Evolutionary conservation across 2,329 filamentous ascomycete species (phyloP), one percentile per base, ranked within the genome.

Genomic region (Botrytis deweyae): DNA sequence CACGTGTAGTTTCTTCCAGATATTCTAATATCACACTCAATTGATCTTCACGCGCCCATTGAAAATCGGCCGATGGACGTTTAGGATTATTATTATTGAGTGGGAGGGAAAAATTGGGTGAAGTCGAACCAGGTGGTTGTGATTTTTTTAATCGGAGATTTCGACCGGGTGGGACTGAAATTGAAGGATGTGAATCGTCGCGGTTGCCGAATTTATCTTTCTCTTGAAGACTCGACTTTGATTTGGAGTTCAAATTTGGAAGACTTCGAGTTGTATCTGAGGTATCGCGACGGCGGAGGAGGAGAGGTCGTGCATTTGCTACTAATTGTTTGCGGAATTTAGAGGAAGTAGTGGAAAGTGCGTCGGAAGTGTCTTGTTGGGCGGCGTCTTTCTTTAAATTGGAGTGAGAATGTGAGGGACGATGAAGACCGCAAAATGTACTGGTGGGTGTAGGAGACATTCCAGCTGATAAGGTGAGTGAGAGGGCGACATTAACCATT

Each of bases 21-120:
- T 75, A 73, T 72, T 78, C 78, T 10, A 78, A 61, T 18, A 80
- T 78, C 10, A 76, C 76, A 42, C 76, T 78, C 33, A 80, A 74
- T 74, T 78, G 77, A 74, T 78, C 77, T 40, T 77, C 73, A 70
- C 79, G 62, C 33, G 77, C 77, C 77, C 76, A 78, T 61, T 76
- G 59, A 61, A 75, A 76, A 29, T 75, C 65, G 20, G 74, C 64
- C 1, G 70, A 73, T 67, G 20, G 38, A 22, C 64, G 33, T 72
- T 40, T 36, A 7, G 70, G 62, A 46, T 72, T 58, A n/a, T 67
- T 67, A 16, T 72, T 72, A 38, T 67, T 72, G 38, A 55, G 49
- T 10, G 62, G 70, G 8, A 66, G 42, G 25, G 65, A 67, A 29
- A 67, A 67, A n/a, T 55, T 67, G 44, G 65, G 46, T 10, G 64